These are phyloP conservation scores for Malassezia restricta DNA, from an alignment of 1,284 basidiomycete genomes.

Conservation along the genomic window DNA sequence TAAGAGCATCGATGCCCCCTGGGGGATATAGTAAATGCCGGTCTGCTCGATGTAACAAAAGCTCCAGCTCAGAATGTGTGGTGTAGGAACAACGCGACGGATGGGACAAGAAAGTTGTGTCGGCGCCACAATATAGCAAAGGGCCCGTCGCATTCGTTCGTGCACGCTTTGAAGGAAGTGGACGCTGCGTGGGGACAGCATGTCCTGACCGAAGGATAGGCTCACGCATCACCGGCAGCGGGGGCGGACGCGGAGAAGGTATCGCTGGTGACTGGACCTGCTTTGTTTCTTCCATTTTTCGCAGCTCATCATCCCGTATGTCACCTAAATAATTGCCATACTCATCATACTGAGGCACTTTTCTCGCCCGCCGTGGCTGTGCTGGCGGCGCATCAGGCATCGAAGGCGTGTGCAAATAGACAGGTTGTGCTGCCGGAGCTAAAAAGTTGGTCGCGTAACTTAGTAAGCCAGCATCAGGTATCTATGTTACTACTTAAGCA, in stretches of 20 bases:
- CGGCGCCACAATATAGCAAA: background rate
- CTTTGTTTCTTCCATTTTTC: background rate
- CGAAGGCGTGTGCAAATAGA: too few species aligned
- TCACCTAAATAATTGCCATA: conserved; percentile 17
- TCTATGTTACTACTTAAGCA: too few species aligned
- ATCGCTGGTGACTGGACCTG: background rate
- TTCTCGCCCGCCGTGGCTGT: conserved; percentile 1
- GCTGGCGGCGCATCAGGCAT: conserved; percentile 3
- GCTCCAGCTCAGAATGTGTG: conserved; percentile 16
- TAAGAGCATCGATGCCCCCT: conserved; percentile 34
- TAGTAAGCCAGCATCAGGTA: too few species aligned
- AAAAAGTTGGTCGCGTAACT: too few species aligned
- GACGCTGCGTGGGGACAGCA: background rate
- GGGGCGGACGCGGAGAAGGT: background rate
- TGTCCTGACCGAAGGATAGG: background rate
- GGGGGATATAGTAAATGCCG: conserved; percentile 38
- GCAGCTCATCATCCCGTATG: background rate
- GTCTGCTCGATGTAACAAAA: conserved; percentile 40
- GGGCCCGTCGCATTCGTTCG: background rate
- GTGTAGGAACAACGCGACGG: background rate
- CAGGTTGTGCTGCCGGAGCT: too few species aligned
- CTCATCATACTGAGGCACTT: conserved; percentile 13
- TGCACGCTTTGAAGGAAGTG: background rate
- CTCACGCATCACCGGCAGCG: background rate
- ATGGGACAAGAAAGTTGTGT: background rate